A percentile compares a stretch with the other conserved stretches of the same genome.
phyloP scores from a whole-genome alignment of 2,329 filamentous ascomycete genomes.

The Fusarium sp. region DNA sequence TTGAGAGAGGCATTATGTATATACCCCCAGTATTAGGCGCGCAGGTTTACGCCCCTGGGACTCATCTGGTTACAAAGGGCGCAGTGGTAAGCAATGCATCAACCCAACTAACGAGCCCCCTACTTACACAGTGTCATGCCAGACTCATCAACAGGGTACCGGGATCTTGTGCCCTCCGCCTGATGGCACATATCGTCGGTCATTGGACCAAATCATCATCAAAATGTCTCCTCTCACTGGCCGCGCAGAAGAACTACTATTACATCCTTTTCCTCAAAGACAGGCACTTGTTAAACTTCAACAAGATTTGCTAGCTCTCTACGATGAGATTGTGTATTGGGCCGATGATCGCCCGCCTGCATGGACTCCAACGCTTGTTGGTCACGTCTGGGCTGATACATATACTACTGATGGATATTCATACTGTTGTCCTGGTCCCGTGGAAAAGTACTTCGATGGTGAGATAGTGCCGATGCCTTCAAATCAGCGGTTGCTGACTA shows the following conservation, averaged over 20 bases:
- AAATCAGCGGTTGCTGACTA: not conserved
- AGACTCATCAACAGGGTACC: not conserved
- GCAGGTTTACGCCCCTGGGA: slow-evolving; percentile 11
- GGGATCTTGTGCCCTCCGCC: slow-evolving; percentile 18
- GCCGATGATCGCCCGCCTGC: not conserved
- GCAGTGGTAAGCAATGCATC: not conserved
- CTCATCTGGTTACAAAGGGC: slow-evolving; percentile 15
- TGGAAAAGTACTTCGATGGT: slow-evolving; percentile 23
- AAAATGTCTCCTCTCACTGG: slow-evolving; percentile 9
- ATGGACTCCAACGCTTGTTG: slow-evolving; percentile 11
- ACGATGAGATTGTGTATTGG: slow-evolving; percentile 11
- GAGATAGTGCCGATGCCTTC: rapidly evolving
- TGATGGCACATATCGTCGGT: not conserved
- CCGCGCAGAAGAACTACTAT: slow-evolving; percentile 1
- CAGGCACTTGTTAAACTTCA: slow-evolving; percentile 1
- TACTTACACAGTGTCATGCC: not conserved
- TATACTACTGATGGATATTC: not conserved
- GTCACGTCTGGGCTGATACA: slow-evolving; percentile 1
- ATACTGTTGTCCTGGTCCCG: not conserved
- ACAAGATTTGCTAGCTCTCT: not conserved
- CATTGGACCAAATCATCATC: slow-evolving; percentile 21
- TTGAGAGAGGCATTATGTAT: not conserved
- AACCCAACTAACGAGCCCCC: too few species aligned
- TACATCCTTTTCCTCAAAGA: not conserved
- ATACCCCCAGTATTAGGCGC: slow-evolving; percentile 1